A percentile compares a stretch with the other conserved stretches of the same genome.
These are phyloP conservation scores for Neofusicoccum parvum DNA, from an alignment of 2,329 filamentous ascomycete genomes.

Conservation along the genomic window DNA sequence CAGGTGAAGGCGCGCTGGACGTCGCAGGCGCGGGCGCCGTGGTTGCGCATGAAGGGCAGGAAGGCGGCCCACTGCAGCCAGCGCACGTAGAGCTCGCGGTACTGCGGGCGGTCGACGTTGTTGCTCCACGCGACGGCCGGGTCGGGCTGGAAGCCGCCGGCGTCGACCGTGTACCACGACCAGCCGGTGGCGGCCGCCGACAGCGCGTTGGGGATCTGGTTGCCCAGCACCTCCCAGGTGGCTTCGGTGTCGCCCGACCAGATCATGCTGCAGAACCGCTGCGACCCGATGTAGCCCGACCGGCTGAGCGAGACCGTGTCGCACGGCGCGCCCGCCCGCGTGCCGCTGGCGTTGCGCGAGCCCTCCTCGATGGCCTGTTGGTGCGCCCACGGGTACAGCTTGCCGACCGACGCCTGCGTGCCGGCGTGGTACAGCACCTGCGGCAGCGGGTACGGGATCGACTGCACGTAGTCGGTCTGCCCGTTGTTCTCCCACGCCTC, in stretches of 20 bases:
- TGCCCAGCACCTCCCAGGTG: slow-evolving; percentile 32
- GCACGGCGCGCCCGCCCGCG: slow-evolving; percentile 29
- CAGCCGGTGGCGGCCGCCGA: slow-evolving; percentile 32
- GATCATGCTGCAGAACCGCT: slow-evolving; percentile 36
- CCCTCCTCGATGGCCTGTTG: slow-evolving; percentile 35
- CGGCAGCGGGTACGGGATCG: slow-evolving; percentile 34
- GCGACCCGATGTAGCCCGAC: slow-evolving; percentile 35
- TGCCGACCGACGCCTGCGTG: slow-evolving; percentile 32
- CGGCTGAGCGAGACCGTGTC: slow-evolving; percentile 31
- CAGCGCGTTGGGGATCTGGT: slow-evolving; percentile 32
- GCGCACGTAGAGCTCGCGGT: slow-evolving; percentile 34
- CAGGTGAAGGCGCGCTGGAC: slow-evolving; percentile 39
- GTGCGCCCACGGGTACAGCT: slow-evolving; percentile 36
- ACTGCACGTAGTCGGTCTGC: slow-evolving; percentile 30
- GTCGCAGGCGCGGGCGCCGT: slow-evolving; percentile 32
- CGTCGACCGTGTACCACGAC: slow-evolving; percentile 35
- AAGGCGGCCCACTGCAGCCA: slow-evolving; percentile 37
- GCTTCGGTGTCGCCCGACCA: slow-evolving; percentile 36
- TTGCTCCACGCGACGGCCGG: slow-evolving; percentile 37
- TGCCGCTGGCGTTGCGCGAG: slow-evolving; percentile 30
- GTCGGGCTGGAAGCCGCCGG: slow-evolving; percentile 36
- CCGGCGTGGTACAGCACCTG: slow-evolving; percentile 35
- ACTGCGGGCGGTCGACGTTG: slow-evolving; percentile 33
- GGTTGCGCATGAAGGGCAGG: slow-evolving; percentile 36
- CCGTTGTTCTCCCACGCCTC: slow-evolving; percentile 43